phyloP scores from a whole-genome alignment of 2,329 filamentous ascomycete species.

The Penicillium glabrum region DNA sequence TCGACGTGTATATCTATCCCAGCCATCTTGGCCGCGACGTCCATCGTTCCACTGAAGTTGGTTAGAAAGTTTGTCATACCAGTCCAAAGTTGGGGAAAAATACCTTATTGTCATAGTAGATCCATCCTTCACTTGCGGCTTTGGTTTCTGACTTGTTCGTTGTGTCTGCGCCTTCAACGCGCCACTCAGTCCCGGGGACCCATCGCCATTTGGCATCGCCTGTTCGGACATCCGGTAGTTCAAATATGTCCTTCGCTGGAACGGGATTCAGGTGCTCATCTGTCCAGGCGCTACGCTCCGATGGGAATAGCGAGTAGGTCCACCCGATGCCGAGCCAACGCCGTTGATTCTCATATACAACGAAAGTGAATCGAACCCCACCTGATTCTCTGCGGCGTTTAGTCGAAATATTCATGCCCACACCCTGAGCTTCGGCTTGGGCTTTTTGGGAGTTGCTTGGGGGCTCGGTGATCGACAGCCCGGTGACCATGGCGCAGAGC shows the following conservation, averaged over 20 bases:
- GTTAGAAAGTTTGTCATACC: constrained; percentile 1
- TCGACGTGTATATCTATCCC: constrained; percentile 89
- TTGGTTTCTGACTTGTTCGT: constrained; percentile 41
- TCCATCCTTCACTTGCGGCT: constrained; percentile 75
- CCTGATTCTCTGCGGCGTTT: constrained; percentile 54
- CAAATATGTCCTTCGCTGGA: constrained; percentile 70
- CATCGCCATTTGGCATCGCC: constrained; percentile 71
- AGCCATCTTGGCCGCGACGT: constrained; percentile 79
- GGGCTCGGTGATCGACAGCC: constrained; percentile 64
- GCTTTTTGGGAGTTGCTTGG: constrained; percentile 28
- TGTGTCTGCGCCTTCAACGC: constrained; percentile 66
- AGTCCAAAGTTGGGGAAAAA: constrained; percentile 13
- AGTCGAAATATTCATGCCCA: constrained; percentile 49
- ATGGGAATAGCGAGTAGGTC: constrained; percentile 87
- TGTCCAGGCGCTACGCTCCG: constrained; percentile 89
- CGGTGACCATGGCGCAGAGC: constrained; percentile 72
- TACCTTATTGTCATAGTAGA: constrained; percentile 97
- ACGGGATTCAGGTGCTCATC: constrained; percentile 89
- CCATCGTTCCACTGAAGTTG: constrained; percentile 77
- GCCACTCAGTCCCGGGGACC: constrained; percentile 84
- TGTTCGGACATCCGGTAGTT: constrained; percentile 65
- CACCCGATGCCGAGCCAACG: constrained; percentile 94
- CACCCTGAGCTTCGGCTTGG: constrained; percentile 45
- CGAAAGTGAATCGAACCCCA: constrained; percentile 93
- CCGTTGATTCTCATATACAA: constrained; percentile 93